Base-by-base conservation (phyloP, 2,329 filamentous ascomycete species). In the Beauveria bassiana region DNA sequence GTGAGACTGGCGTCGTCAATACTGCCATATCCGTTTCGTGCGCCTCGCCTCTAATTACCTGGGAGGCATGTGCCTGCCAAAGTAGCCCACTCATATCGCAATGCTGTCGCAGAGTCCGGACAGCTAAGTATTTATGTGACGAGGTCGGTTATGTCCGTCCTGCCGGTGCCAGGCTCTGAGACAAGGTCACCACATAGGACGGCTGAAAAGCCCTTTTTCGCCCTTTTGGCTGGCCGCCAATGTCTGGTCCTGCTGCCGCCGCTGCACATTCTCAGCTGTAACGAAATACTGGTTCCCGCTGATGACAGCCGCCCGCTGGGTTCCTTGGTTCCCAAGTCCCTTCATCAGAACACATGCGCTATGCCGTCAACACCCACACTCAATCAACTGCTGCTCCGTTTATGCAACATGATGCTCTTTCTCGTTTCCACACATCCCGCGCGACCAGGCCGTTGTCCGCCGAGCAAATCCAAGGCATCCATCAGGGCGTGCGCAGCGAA, bases 51-150 rank as follows among this genome's bases (percentile, higher is more conserved):
- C 46, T 51, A 50, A 43, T 51, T 51, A 28, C 45, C 38, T 28
- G 45, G 24, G 34, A 58, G 55, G 55, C 55, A 49, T 59, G 46
- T 51, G 46, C 56, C 45, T 58, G 55, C 22, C 45, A 42, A 42
- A 34, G 34, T 31, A 59, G 56, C 42, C 54, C 54, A 57, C 54
- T 47, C 54, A 47, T 16, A 47, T 26, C 10, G 31, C 45, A 50
- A 59, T 50, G 18, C 34, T 59, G 56, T 58, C 56, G 56, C 56
- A 59, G 56, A 59, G 24, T 47, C n/a, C 6, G 31, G 12, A 34
- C 31, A 45, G 45, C 45, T 10, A 58, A 10, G n/a, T 22, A 28
- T 16, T 20, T 9, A 38, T 43, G 55, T 26, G 55, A 47, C 26
- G 16, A 22, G 43, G 28, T 31, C 34, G 20, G 34, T 24, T 40